A percentile compares a stretch with the other conserved stretches of the same genome.
Conservation (phyloP, 495 filamentous ascomycete species). For the Trichocladium antarcticum region DNA sequence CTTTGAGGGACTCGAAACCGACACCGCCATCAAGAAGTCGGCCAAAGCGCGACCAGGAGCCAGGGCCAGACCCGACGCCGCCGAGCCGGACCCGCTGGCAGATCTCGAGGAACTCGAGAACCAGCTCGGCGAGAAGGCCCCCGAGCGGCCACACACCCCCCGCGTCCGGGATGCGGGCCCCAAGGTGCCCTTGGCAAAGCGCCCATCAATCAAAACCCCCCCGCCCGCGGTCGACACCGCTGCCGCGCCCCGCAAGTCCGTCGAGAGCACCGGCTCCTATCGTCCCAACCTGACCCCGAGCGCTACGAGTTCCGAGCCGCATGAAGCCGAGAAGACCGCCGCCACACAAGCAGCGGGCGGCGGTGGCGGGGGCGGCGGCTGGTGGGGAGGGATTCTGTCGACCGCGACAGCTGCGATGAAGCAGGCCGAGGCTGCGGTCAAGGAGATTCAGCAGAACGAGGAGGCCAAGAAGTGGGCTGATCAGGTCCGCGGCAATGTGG, state of each 20-base stretch:
- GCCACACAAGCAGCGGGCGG: slow-evolving; percentile 23
- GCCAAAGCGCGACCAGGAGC: slow-evolving; percentile 37
- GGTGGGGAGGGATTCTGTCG: slow-evolving; percentile 82
- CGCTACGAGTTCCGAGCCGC: slow-evolving; percentile 40
- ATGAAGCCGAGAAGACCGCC: slow-evolving; percentile 42
- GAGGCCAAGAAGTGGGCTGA: slow-evolving; percentile 94
- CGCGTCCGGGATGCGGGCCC: slow-evolving; percentile 51
- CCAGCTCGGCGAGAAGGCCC: slow-evolving; percentile 53
- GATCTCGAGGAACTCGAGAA: slow-evolving; percentile 83
- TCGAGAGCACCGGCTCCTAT: slow-evolving; percentile 60
- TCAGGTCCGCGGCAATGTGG: slow-evolving; percentile 86
- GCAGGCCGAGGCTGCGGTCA: slow-evolving; percentile 84
- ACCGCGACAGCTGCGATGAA: slow-evolving; percentile 76
- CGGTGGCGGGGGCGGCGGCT: slow-evolving; percentile 51
- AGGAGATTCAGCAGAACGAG: slow-evolving; percentile 91
- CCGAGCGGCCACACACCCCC: slow-evolving; percentile 72
- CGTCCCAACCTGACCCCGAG: slow-evolving; percentile 47
- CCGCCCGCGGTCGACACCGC: slow-evolving; percentile 41
- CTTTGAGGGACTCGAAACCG: slow-evolving; percentile 61
- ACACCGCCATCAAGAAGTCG: slow-evolving; percentile 33
- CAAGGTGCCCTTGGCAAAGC: slow-evolving; percentile 46
- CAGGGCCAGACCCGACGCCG: slow-evolving; percentile 36
- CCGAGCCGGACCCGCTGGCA: slow-evolving; percentile 62
- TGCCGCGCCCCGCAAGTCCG: slow-evolving; percentile 47
- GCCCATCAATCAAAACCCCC: slow-evolving; percentile 45